Conservation (phyloP, 2,329 filamentous ascomycete genomes). For the Ceratocystis huliohia region DNA sequence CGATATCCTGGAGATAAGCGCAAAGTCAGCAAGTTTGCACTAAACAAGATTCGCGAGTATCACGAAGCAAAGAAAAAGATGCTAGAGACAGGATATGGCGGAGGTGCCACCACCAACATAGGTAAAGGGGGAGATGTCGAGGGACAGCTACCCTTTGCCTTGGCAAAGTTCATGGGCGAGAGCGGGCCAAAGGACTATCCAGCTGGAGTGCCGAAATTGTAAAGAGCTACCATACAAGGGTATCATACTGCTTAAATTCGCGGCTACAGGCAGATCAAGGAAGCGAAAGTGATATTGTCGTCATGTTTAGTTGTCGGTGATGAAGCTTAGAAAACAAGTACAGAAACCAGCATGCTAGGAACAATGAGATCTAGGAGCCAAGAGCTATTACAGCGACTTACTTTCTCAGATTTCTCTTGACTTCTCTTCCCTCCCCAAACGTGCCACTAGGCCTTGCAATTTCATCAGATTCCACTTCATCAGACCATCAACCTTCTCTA, state of each 20-base stretch:
- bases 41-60: slow-evolving; percentile 33
- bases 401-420: neutral
- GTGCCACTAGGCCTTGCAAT: neutral
- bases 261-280: neutral
- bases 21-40: slow-evolving; percentile 32
- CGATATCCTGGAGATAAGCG: slow-evolving; percentile 33
- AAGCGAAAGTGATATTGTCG: too few species aligned
- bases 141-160: slow-evolving; percentile 4
- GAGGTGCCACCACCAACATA: neutral
- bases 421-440: neutral
- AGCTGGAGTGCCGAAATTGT: slow-evolving; percentile 15
- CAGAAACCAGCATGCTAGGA: neutral
- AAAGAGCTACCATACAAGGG: neutral
- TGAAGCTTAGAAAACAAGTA: neutral
- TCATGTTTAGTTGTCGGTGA: too few species aligned
- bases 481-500: neutral
- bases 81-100: neutral
- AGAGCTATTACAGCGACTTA: too few species aligned
- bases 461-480: neutral
- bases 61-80: slow-evolving; percentile 32
- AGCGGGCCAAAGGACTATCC: slow-evolving; percentile 18
- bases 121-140: neutral
- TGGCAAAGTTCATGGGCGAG: slow-evolving; percentile 18
- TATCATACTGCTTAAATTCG: neutral
- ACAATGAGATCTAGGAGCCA: neutral